A percentile compares a stretch with the other conserved stretches of the same genome.
Evolutionary conservation across 352 stramenopile genomes (phyloP).

Genomic region (Phytophthora pinifolia): DNA sequence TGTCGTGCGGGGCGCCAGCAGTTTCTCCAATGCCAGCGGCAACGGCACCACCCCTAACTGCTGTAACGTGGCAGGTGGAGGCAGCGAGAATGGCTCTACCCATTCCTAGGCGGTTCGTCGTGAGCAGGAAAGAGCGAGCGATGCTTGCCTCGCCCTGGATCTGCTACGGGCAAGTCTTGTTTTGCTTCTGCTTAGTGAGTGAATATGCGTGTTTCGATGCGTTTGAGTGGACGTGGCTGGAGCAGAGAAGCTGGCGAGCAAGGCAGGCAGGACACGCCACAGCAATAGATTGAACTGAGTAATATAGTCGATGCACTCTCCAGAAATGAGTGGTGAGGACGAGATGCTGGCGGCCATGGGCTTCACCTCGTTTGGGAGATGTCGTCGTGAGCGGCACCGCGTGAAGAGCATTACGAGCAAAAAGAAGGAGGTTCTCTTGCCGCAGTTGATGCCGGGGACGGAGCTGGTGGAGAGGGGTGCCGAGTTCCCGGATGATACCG

Average conservation of each 20-base stretch:
- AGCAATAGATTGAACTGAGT: conserved; percentile 48
- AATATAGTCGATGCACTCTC: conserved; percentile 43
- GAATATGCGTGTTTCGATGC: conserved; percentile 38
- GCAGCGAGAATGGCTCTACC: conserved; percentile 25
- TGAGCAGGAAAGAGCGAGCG: conserved; percentile 17
- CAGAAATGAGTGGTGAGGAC: conserved; percentile 40
- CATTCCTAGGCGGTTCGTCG: conserved; percentile 21
- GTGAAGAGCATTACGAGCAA: background rate
- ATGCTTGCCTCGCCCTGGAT: conserved; percentile 10
- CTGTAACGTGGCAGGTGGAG: conserved; percentile 2
- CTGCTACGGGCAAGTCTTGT: conserved; percentile 29
- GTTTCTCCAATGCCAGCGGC: conserved; percentile 12
- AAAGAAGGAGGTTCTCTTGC: conserved; percentile 2
- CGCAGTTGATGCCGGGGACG: conserved; percentile 44
- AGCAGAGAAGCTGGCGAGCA: conserved; percentile 15
- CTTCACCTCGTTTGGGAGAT: conserved; percentile 62
- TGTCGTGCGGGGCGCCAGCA: conserved; percentile 2
- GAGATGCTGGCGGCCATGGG: conserved; percentile 48
- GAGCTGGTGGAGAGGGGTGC: conserved; percentile 20
- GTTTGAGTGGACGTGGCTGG: conserved; percentile 24
- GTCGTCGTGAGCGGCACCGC: conserved; percentile 5
- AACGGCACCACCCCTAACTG: conserved; percentile 4
- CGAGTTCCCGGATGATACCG: conserved; percentile 1
- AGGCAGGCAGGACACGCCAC: conserved; percentile 19
- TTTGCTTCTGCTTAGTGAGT: conserved; percentile 40